These are phyloP conservation scores for Aspergillus japonicus DNA, from an alignment of 2,329 filamentous ascomycete genomes.

Conservation along the genomic window DNA sequence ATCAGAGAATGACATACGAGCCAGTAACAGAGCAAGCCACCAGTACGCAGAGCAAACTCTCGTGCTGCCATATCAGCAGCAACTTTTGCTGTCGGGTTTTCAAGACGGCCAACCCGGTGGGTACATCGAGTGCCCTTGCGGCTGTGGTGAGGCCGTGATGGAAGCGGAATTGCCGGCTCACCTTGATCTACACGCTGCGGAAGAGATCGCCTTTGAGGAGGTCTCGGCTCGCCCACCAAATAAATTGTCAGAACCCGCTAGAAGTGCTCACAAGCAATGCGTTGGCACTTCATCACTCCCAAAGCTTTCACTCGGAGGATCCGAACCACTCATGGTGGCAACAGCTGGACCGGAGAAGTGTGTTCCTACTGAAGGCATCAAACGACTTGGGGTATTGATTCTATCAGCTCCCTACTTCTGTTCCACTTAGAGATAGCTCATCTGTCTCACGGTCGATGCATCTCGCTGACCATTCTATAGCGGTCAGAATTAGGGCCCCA, in stretches of 20 bases:
- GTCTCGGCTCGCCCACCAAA: conserved; percentile 13
- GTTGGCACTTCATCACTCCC: background rate
- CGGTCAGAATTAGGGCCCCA: conserved; percentile 67
- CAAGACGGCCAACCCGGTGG: conserved; percentile 16
- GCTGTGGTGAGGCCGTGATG: conserved; percentile 60
- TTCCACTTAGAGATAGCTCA: background rate
- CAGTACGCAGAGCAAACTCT: background rate
- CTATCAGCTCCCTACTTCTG: background rate
- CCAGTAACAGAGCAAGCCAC: conserved; percentile 21
- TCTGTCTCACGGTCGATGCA: background rate
- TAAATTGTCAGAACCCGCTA: background rate
- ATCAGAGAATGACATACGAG: conserved; percentile 37
- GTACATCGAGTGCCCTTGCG: conserved; percentile 57
- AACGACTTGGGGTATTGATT: conserved; percentile 31
- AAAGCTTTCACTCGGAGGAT: background rate
- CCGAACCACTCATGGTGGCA: background rate
- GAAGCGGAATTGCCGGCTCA: conserved; percentile 57
- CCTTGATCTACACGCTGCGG: conserved; percentile 58
- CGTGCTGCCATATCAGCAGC: background rate
- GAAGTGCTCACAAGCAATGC: background rate
- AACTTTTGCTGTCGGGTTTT: conserved; percentile 1
- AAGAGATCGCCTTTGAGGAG: conserved; percentile 47
- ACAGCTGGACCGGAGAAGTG: background rate
- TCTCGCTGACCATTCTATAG: conserved; percentile 29
- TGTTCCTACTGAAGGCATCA: conserved; percentile 16